Evolutionary conservation across 108 stramenopile genomes (phyloP), one percentile per base, ranked within the genome.

Genomic region (Nitzschia putrida): DNA sequence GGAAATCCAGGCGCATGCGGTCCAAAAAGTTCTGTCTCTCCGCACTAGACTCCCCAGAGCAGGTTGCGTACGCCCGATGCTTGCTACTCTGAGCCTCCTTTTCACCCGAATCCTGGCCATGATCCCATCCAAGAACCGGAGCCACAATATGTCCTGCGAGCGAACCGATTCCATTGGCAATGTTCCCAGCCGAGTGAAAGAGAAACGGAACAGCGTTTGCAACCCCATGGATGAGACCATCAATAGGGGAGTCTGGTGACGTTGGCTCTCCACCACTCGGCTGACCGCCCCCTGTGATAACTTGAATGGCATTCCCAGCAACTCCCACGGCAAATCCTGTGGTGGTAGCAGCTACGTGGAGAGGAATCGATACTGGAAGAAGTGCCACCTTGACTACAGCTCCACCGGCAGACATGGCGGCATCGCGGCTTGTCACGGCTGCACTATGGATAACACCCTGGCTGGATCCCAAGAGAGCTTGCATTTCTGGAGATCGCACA

Each of bases 291-390:
- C 57, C 58, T 21, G 47, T 29, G 16, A 69, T 56, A 43, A 52
- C 53, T 26, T 68, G 49, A 43, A 72, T 12, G 49, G 44, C 64
- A 44, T 55, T 58, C 34, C 57, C 68, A 37, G 69, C 63, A 39
- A 42, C 52, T 8, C 64, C 63, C 7, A 53, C 68, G 10, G 76
- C 53, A 8, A 72, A 29, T 38, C 61, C 55, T 8, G 72, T 71
- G 16, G 83, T 67, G 0, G 76, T 42, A 49, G 71, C 42, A 21
- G 72, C 67, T 10, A 77, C 69, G 43, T 80, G 79, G 8, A 80
- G 29, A 21, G 83, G 83, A 39, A 84, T 22, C 9, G 76, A 77
- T 11, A 80, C 66, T 8, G 83, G 83, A 13, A 84, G 59, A 1
- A 64, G 68, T 10, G 71, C 83, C n/a, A 65, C 61, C 40, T 80